These are phyloP conservation scores for Oldenlandia corymbosa DNA, from an alignment of 257 asterid genomes.

Conservation along the genomic window DNA sequence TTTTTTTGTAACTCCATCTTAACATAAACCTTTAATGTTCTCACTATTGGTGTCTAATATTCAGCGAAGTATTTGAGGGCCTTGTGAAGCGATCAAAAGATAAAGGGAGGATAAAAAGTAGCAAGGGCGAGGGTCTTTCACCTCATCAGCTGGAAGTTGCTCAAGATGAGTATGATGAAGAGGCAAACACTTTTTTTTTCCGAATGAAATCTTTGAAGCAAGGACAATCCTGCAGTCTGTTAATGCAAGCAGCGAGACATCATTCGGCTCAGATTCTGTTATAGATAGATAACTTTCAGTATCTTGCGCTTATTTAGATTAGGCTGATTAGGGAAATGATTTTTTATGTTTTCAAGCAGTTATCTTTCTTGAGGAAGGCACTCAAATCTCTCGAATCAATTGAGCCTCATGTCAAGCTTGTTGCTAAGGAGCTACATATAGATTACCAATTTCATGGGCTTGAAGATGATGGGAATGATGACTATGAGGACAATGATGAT, in stretches of 20 bases:
- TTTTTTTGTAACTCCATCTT: too few species aligned
- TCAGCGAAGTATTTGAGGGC: slow-evolving; percentile 39
- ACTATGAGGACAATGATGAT: slow-evolving; percentile 35
- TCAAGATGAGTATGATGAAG: slow-evolving; percentile 76
- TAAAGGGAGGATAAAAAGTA: slow-evolving; percentile 56
- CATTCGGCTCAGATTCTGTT: slow-evolving; percentile 95
- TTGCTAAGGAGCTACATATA: slow-evolving; percentile 75
- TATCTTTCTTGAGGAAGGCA: slow-evolving; percentile 71
- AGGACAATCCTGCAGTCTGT: slow-evolving; percentile 93
- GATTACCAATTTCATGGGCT: slow-evolving; percentile 83
- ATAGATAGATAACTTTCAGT: background rate
- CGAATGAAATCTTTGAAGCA: slow-evolving; percentile 94
- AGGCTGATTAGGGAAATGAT: slow-evolving; percentile 9
- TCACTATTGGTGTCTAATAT: slow-evolving; percentile 22
- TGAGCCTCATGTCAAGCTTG: slow-evolving; percentile 85
- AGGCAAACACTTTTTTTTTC: slow-evolving; percentile 77
- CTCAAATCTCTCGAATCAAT: slow-evolving; percentile 70
- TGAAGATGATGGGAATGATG: slow-evolving; percentile 51
- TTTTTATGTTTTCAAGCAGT: slow-evolving; percentile 35
- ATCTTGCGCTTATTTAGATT: background rate
- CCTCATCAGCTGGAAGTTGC: slow-evolving; percentile 68
- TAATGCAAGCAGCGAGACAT: slow-evolving; percentile 93
- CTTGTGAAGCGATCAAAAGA: slow-evolving; percentile 35
- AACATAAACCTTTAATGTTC: slow-evolving; percentile 7
- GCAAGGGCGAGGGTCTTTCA: slow-evolving; percentile 52